Evolutionary conservation across 805 yeast genomes (phyloP).

Genomic region (Metschnikowia lachancei): DNA sequence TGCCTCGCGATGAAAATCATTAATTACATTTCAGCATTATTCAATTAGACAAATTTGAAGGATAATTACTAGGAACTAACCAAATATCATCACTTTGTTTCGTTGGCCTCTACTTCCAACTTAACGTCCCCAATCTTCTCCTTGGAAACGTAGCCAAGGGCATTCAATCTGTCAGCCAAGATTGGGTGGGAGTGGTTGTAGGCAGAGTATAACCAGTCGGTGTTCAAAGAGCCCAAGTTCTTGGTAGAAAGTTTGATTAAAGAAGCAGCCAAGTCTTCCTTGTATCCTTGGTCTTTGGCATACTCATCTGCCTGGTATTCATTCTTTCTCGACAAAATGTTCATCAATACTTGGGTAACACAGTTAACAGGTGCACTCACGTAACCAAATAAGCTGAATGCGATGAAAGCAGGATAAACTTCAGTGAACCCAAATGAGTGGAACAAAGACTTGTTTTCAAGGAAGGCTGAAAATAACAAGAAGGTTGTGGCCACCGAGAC

Average conservation of each 20-base stretch:
- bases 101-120: constrained; percentile 14
- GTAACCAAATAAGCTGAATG: constrained; percentile 76
- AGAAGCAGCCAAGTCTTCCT: constrained; percentile 64
- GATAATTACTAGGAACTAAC: not conserved
- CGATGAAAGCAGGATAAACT: constrained; percentile 72
- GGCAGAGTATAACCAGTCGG: constrained; percentile 85
- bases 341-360: constrained; percentile 60
- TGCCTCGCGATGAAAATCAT: too few species aligned
- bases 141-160: constrained; percentile 54
- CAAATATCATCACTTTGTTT: not conserved
- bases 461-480: constrained; percentile 73
- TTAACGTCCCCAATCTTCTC: constrained; percentile 33
- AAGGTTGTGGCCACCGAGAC: constrained; percentile 62
- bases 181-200: constrained; percentile 92
- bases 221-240: constrained; percentile 82
- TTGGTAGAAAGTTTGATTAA: constrained; percentile 74
- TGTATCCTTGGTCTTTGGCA: constrained; percentile 73
- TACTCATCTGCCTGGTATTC: constrained; percentile 93
- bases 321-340: constrained; percentile 73
- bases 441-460: constrained; percentile 75
- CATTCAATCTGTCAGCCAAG: constrained; percentile 80
- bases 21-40: too few species aligned
- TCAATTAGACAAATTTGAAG: too few species aligned
- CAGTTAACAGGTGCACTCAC: constrained; percentile 76
- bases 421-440: constrained; percentile 68